Evolutionary conservation across 208 protist genomes (phyloP).

Genomic region (Leishmania aethiopica): DNA sequence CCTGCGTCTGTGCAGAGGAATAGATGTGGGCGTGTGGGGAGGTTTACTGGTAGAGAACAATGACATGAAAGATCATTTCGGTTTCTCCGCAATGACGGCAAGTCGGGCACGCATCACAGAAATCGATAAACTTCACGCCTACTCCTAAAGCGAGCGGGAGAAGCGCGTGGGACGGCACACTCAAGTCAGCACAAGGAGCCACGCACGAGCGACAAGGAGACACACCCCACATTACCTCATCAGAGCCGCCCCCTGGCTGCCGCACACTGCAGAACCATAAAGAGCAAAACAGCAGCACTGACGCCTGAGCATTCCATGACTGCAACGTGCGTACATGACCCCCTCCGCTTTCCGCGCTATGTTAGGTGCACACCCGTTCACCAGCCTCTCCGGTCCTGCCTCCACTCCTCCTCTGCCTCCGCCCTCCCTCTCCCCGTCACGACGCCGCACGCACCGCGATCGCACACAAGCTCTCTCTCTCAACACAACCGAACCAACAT

Average conservation of each 20-base stretch:
- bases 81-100: background rate
- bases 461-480: background rate
- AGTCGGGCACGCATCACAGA: background rate
- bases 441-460: background rate
- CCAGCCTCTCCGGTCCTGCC: background rate
- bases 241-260: background rate
- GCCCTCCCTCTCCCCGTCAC: background rate
- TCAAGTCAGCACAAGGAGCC: background rate
- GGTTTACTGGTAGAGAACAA: background rate
- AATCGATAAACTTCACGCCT: background rate
- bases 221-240: background rate
- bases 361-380: background rate
- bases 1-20: background rate
- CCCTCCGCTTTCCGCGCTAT: background rate
- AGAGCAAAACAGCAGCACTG: background rate
- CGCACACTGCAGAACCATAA: background rate
- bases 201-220: background rate
- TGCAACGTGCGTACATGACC: background rate
- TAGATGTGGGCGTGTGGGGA: background rate
- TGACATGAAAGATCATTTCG: background rate
- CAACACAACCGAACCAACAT: conserved; percentile 1
- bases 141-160: background rate
- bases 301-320: background rate
- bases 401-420: background rate
- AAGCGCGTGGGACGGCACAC: background rate